These are phyloP conservation scores for Phytophthora pseudosyringae DNA, from an alignment of 352 stramenopile species.

Conservation along the genomic window DNA sequence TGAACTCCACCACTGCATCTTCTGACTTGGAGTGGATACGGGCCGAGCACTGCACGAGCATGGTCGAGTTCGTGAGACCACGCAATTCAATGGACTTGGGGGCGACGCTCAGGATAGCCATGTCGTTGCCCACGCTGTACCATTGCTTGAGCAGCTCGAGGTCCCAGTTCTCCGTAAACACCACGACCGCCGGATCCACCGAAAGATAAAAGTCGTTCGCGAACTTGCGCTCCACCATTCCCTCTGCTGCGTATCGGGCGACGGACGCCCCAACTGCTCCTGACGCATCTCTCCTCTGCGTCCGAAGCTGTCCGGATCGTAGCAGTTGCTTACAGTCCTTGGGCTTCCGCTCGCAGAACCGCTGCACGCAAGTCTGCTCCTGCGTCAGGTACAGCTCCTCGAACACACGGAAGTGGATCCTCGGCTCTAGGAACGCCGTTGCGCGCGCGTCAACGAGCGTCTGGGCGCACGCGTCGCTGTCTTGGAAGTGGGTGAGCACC, in stretches of 20 bases:
- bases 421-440: constrained; percentile 43
- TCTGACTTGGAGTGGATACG: constrained; percentile 73
- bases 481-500: constrained; percentile 71
- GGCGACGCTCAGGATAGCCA: constrained; percentile 78
- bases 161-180: constrained; percentile 82
- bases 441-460: constrained; percentile 52
- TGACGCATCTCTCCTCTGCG: constrained; percentile 63
- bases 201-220: constrained; percentile 79
- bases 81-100: constrained; percentile 66
- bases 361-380: constrained; percentile 67
- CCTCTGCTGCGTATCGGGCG: constrained; percentile 64
- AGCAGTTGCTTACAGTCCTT: constrained; percentile 54
- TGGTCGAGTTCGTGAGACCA: constrained; percentile 37
- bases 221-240: constrained; percentile 56
- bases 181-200: constrained; percentile 59
- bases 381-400: constrained; percentile 72
- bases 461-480: constrained; percentile 63
- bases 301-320: constrained; percentile 56
- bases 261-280: constrained; percentile 61
- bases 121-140: constrained; percentile 80
- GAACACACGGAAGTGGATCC: constrained; percentile 75
- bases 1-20: constrained; percentile 81
- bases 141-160: constrained; percentile 78
- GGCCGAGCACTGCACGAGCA: constrained; percentile 80
- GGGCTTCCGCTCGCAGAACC: constrained; percentile 61